Conservation (phyloP, 2,329 filamentous ascomycete species). For the Aspergillus proliferans region DNA sequence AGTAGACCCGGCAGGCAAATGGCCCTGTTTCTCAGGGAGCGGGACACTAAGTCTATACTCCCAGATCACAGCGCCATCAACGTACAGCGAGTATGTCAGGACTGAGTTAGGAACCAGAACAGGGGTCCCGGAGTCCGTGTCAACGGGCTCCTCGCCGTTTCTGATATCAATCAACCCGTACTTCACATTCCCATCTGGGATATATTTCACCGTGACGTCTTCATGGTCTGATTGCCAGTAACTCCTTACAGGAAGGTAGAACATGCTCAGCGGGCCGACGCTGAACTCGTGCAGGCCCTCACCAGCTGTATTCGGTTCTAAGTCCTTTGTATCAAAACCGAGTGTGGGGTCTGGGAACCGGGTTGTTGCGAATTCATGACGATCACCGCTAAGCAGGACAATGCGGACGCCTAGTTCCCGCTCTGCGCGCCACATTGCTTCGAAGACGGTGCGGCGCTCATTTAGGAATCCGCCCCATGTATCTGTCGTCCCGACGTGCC, state of each 20-base stretch:
- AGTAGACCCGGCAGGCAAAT: conserved; percentile 1
- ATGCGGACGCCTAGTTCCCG: conserved; percentile 64
- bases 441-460: conserved; percentile 72
- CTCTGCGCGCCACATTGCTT: conserved; percentile 89
- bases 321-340: conserved; percentile 9
- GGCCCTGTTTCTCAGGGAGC: conserved; percentile 9
- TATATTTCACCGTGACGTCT: conserved; percentile 78
- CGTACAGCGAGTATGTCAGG: conserved; percentile 72
- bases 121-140: conserved; percentile 7
- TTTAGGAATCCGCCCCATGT: conserved; percentile 90
- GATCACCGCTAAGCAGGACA: conserved; percentile 78
- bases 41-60: conserved; percentile 42
- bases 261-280: conserved; percentile 85
- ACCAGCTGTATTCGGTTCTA: conserved; percentile 19
- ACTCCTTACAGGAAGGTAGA: conserved; percentile 77
- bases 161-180: conserved; percentile 79
- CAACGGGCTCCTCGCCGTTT: conserved; percentile 46
- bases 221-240: conserved; percentile 76
- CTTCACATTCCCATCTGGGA: conserved; percentile 78
- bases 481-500: conserved; percentile 79
- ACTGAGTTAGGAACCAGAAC: conserved; percentile 45
- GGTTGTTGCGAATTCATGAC: conserved; percentile 96
- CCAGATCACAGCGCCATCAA: conserved; percentile 78
- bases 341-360: conserved; percentile 52
- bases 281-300: conserved; percentile 75